These are phyloP conservation scores for Agroathelia rolfsii DNA, from an alignment of 1,284 basidiomycete genomes.

Conservation along the genomic window DNA sequence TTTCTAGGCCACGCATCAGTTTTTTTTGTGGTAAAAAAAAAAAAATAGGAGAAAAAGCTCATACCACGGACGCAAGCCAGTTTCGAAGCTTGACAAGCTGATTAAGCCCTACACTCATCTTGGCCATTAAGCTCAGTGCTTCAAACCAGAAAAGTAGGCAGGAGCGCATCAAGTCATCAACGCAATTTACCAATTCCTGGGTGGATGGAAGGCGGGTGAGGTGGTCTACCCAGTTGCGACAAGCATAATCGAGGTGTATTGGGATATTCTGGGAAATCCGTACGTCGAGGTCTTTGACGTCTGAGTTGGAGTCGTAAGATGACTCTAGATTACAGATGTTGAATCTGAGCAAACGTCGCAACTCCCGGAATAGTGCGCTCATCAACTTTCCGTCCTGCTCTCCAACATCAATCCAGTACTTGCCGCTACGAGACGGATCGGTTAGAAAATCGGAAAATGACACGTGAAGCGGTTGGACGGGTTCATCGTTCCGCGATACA, in stretches of 20 bases:
- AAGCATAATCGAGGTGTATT: constrained; percentile 16
- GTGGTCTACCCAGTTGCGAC: constrained; percentile 18
- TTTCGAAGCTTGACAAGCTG: constrained; percentile 9
- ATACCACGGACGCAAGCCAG: constrained; percentile 15
- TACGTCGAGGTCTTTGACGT: constrained; percentile 12
- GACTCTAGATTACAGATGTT: constrained; percentile 22
- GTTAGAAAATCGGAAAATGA: constrained; percentile 11
- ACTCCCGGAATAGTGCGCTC: too few relatives aligned
- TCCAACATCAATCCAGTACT: too few relatives aligned
- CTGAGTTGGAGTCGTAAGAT: constrained; percentile 16
- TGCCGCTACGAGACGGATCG: too few relatives aligned
- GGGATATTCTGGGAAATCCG: constrained; percentile 13
- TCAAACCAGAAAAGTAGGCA: constrained; percentile 21
- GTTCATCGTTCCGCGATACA: neutral
- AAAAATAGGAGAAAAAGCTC: too few relatives aligned
- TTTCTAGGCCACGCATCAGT: constrained; percentile 4
- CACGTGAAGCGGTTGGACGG: constrained; percentile 10
- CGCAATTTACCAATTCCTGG: neutral
- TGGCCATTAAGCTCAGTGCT: constrained; percentile 15
- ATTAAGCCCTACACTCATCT: constrained; percentile 7
- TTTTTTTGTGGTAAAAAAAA: constrained; percentile 6
- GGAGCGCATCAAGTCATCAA: constrained; percentile 11
- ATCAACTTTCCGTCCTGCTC: too few relatives aligned
- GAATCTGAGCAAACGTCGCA: constrained; percentile 17
- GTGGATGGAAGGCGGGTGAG: constrained; percentile 5